Base-by-base conservation (phyloP, 2,329 filamentous ascomycete genomes). In the Epichloe sibirici region DNA sequence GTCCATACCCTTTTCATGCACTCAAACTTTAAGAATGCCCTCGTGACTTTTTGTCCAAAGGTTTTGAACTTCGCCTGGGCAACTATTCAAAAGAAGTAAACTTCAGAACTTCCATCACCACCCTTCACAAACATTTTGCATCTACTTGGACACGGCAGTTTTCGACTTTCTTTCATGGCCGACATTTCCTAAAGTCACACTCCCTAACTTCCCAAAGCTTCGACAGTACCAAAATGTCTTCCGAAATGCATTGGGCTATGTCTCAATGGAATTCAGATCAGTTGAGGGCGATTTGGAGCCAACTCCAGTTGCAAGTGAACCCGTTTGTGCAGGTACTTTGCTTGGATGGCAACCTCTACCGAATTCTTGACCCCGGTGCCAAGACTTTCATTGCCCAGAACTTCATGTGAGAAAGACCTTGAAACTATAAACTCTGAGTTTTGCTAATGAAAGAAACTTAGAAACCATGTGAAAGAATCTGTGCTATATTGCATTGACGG, bases 401-500 rank as follows among this genome's bases (percentile, higher is more conserved):
- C 28, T 61, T 63, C 53, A 59, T 63, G 61, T 62, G 37, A 57
- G 59, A 47, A 49, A 23, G 4, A 45, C 8, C 21, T 21, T 39
- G 15, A 45, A 39, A 43, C 28, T 9, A 25, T 5, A 2, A 17
- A 34, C 13, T 37, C 5, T 9, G 13, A 40, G 17, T 9, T 37
- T 17, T 3, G 9, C 8, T 44, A 6, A 35, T 28, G 38, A 44
- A 6, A 15, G n/a, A 17, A 42, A 44, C 17, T 35, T 37, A 35
- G 37, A 45, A 49, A 53, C 6, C 51, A 59, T 49, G 55, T 59
- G n/a, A 51, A 53, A 5, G 58, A 63, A 44, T 45, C 51, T 4
- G 61, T 62, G 17, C 57, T 65, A 55, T 65, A 53, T 45, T 59
- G 57, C 42, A 57, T 58, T 42, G 63, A 65, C 52, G 62, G 62